Evolutionary conservation across 495 filamentous ascomycete genomes (phyloP), one percentile per base, ranked within the genome.

Genomic region (Pseudotulostoma volvatum): DNA sequence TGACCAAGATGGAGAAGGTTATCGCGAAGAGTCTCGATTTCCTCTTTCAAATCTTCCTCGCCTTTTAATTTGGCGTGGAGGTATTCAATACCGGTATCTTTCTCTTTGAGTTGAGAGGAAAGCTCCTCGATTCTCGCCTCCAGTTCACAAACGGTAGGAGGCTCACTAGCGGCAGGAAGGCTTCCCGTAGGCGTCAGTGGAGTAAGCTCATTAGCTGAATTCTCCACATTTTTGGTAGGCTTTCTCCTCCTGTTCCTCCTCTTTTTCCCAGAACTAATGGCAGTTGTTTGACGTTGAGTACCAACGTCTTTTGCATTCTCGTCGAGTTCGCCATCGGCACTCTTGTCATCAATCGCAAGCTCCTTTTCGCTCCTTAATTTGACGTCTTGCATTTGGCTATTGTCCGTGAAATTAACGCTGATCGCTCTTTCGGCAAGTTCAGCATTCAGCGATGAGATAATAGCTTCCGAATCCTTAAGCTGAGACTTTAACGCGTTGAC

Each of bases 171-270:
- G 43, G 28, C 23, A 33, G 50, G 19, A 2, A 54, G 45, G 34
- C 56, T 47, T 4, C 46, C 42, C 18, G 52, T 33, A 2, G 45
- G 36, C 3, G 50, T 13, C 40, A 45, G 42, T 2, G 45, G 36
- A 9, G 48, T 43, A 28, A 39, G 38, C 18, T 45, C 34, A 18
- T 56, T 51, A 9, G 48, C 36, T n/a, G 57, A 50, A 39, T 68
- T 60, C n/a, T 61, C 50, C 3, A 54, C 38, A 33, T 56, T 64
- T 36, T 72, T 76, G 11, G 67, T 73, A 30, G 73, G 76, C 69
- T 90, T 93, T 67, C 88, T 93, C 54, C 88, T 90, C 37, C 77
- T 82, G 34, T 81, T 90, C 51, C 83, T 93, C 64, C 85, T 90
- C 54, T 79, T 84, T 14, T 57, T 56, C 3, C 40, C 51, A 4